Evolutionary conservation across 1,284 basidiomycete species (phyloP).

Genomic region (Chalciporus sp.): DNA sequence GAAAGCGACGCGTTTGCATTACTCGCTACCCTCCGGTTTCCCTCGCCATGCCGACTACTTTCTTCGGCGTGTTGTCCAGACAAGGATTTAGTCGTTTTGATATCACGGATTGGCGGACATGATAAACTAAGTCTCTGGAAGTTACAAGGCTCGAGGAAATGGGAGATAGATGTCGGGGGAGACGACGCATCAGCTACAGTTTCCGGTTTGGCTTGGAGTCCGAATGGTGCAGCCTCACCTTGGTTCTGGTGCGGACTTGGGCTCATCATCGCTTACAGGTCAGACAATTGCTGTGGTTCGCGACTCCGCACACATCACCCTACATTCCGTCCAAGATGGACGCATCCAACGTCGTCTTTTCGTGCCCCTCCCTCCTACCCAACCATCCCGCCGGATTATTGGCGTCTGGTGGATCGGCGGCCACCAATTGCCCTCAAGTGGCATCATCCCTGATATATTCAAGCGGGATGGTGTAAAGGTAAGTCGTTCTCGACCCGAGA

Average conservation of each 20-base stretch:
- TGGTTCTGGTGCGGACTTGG: neutral
- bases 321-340: conserved; percentile 80
- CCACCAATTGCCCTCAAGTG: conserved; percentile 41
- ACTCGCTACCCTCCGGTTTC: conserved; percentile 59
- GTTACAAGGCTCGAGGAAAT: conserved; percentile 74
- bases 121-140: conserved; percentile 79
- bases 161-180: conserved; percentile 69
- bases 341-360: conserved; percentile 49
- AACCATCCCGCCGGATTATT: conserved; percentile 37
- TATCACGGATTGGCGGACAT: conserved; percentile 63
- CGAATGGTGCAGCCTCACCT: conserved; percentile 58
- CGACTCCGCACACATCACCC: conserved; percentile 63
- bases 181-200: conserved; percentile 50
- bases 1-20: conserved; percentile 52
- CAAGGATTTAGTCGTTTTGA: conserved; percentile 74
- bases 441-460: conserved; percentile 73
- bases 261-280: conserved; percentile 44
- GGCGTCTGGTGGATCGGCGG: conserved; percentile 74
- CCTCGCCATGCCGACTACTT: conserved; percentile 58
- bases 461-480: conserved; percentile 67
- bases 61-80: conserved; percentile 77
- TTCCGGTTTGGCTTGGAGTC: conserved; percentile 73
- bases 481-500: conserved; percentile 26
- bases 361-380: conserved; percentile 27
- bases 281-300: conserved; percentile 74